Base-by-base conservation (phyloP, 495 filamentous ascomycete genomes). In the Penicillium subrubescens region DNA sequence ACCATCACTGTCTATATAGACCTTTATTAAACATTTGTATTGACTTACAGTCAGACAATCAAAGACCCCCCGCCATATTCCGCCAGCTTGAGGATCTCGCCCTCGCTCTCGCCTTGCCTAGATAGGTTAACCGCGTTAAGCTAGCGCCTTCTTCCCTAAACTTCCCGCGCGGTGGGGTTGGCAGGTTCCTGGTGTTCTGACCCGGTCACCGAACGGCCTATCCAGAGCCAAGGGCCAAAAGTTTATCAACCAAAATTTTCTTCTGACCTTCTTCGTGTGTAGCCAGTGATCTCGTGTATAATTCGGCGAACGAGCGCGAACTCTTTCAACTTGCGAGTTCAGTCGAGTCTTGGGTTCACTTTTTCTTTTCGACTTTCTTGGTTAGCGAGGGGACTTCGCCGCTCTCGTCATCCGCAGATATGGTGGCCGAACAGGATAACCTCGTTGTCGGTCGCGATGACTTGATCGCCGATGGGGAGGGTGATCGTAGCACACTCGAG, bases 361-460 rank as follows among this genome's bases (percentile, higher is more conserved):
- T 56, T 56, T 56, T 35, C 27, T 37, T 25, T 8, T 57, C 23
- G 34, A 8, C 21, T 10, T 35, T 17, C 48, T 27, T 33, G 37
- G 54, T 57, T n/a, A 55, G n/a, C n/a, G 29, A 41, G 33, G 19
- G 19, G 33, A 33, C 51, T 50, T 37, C 39, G 48, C 23, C 25
- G 29, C 15, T 8, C 27, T 29, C n/a, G 27, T 29, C 37, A 10
- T 17, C 52, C 11, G 44, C 54, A 33, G 46, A 43, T 35, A 71
- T 71, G 69, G 66, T 35, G 51, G 57, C 25, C 37, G 59, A 72
- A 34, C 70, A 71, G 19, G 65, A 72, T 15, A 67, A 76, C 41
- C 62, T 73, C 41, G 54, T 70, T 25, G 59, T 66, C 44, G 73
- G 72, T 64, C 71, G 65, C 52, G 69, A 75, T 31, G 65, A 75